Conservation (phyloP, 78 protist genomes). For the Dictyostelium capitatum region DNA sequence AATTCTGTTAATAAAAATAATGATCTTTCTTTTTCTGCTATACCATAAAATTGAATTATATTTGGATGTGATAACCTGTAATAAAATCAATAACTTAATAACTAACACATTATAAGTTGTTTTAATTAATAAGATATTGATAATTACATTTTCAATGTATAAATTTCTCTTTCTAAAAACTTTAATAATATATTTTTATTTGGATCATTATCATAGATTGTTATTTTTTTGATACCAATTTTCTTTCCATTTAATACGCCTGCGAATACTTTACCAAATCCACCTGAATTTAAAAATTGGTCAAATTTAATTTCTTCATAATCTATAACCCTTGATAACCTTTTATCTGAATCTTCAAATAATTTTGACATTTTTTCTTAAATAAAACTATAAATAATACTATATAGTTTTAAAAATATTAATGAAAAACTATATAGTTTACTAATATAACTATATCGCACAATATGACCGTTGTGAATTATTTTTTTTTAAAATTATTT, state of each 20-base stretch:
- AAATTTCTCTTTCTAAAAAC: conserved; percentile 59
- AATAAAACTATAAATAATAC: no score
- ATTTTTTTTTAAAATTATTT: no score
- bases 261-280: conserved; percentile 62
- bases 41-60: conserved; percentile 69
- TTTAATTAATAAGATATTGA: not conserved
- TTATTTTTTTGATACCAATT: conserved; percentile 68
- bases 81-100: not conserved
- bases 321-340: conserved; percentile 50
- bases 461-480: no score
- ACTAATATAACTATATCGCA: not conserved
- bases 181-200: conserved; percentile 48
- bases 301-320: conserved; percentile 67
- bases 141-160: conserved; percentile 36
- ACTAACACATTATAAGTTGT: not conserved
- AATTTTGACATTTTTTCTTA: conserved; percentile 12
- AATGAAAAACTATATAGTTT: no score
- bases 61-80: conserved; percentile 57
- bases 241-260: conserved; percentile 54
- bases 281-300: conserved; percentile 32
- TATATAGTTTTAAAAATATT: no score
- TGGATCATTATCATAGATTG: conserved; percentile 70
- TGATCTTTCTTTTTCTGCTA: conserved; percentile 70
- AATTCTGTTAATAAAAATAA: conserved; percentile 71
- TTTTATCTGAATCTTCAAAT: conserved; percentile 11